Evolutionary conservation across 768 basidiomycete genomes (phyloP).

Genomic region (Trametes gibbosa): DNA sequence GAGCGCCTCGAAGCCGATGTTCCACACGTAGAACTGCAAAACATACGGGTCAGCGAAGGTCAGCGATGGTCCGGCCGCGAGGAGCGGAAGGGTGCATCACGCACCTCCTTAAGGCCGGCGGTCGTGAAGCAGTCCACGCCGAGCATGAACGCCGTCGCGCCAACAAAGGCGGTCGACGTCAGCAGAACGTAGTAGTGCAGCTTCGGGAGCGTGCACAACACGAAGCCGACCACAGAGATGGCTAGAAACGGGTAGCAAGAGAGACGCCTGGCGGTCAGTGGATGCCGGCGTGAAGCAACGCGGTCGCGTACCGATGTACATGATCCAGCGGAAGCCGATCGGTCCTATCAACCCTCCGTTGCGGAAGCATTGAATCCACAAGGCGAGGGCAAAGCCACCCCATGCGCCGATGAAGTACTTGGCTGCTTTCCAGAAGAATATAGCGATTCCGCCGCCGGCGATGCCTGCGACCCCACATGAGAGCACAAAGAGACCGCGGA

Average conservation of each 20-base stretch:
- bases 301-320: conserved; percentile 69
- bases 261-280: conserved; percentile 24
- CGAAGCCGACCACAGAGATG: conserved; percentile 74
- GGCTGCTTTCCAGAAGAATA: conserved; percentile 91
- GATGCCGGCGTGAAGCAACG: conserved; percentile 7
- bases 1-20: conserved; percentile 78
- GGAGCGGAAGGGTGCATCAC: conserved; percentile 16
- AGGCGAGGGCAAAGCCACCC: conserved; percentile 83
- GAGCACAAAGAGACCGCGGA: conserved; percentile 89
- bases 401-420: conserved; percentile 81
- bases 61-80: neutral
- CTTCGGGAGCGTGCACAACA: conserved; percentile 80
- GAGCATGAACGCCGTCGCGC: conserved; percentile 85
- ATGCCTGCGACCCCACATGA: conserved; percentile 76
- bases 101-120: conserved; percentile 88
- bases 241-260: conserved; percentile 36
- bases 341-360: conserved; percentile 77
- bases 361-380: conserved; percentile 85
- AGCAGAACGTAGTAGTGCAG: conserved; percentile 87
- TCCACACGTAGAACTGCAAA: conserved; percentile 89
- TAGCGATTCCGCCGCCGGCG: conserved; percentile 79
- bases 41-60: conserved; percentile 18
- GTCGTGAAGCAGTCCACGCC: conserved; percentile 94
- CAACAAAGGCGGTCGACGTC: conserved; percentile 84
- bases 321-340: conserved; percentile 83